A percentile compares a stretch with the other conserved stretches of the same genome.
phyloP scores from a whole-genome alignment of 495 filamentous ascomycete genomes.

The Rusavskia elegans region DNA sequence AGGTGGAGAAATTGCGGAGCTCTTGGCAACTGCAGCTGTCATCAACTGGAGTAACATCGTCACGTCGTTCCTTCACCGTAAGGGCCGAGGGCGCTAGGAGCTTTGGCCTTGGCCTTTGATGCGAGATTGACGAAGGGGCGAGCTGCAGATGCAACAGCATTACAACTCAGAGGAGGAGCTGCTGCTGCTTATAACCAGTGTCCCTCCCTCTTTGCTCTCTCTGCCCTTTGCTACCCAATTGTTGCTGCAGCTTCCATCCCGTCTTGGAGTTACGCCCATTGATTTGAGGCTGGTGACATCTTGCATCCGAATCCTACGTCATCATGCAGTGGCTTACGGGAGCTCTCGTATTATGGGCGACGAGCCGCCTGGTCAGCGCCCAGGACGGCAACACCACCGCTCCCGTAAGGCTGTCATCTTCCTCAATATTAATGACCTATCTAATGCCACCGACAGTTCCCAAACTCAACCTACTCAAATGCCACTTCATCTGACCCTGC shows the following conservation, averaged over 20 bases:
- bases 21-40: too few relatives aligned
- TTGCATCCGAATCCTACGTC: neutral
- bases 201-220: too few relatives aligned
- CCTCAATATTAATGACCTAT: neutral
- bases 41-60: too few relatives aligned
- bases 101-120: too few relatives aligned
- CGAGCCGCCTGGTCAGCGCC: neutral
- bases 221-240: too few relatives aligned
- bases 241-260: neutral
- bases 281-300: neutral
- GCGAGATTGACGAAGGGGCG: too few relatives aligned
- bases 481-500: constrained; percentile 11
- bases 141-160: too few relatives aligned
- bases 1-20: too few relatives aligned
- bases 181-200: too few relatives aligned
- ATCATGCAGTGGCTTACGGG: constrained; percentile 7
- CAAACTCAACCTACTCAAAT: constrained; percentile 10
- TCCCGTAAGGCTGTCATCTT: constrained; percentile 1
- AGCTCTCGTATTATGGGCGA: constrained; percentile 2
- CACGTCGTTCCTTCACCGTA: too few relatives aligned
- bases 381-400: constrained; percentile 12
- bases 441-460: constrained; percentile 1
- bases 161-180: too few relatives aligned
- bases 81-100: too few relatives aligned
- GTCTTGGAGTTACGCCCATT: neutral